Evolutionary conservation across 208 protist genomes (phyloP).

Genomic region (Crithidia acanthocephali): DNA sequence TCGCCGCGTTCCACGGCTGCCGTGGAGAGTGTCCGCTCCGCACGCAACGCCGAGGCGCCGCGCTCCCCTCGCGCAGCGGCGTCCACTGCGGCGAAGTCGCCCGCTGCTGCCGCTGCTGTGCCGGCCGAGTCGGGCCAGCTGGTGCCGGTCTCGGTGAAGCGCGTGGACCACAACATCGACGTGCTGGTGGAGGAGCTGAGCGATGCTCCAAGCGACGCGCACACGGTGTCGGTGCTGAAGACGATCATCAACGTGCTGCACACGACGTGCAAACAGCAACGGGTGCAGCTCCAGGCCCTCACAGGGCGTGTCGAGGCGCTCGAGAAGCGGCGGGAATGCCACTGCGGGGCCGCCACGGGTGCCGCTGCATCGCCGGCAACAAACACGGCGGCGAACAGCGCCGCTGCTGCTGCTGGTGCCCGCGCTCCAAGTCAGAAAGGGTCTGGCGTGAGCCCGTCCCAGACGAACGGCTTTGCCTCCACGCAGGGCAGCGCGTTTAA

Average conservation of each 20-base stretch:
- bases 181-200: constrained; percentile 34
- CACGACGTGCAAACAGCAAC: constrained; percentile 33
- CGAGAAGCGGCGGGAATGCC: constrained; percentile 57
- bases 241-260: constrained; percentile 46
- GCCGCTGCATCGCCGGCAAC: neutral
- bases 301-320: constrained; percentile 57
- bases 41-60: neutral
- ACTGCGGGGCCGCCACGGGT: constrained; percentile 17
- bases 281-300: constrained; percentile 35
- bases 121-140: constrained; percentile 22
- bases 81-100: neutral
- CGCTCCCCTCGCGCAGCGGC: neutral
- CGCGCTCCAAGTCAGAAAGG: neutral
- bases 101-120: neutral
- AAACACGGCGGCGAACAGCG: neutral
- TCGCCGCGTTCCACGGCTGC: constrained; percentile 4
- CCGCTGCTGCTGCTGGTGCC: neutral
- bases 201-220: constrained; percentile 34
- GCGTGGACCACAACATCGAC: constrained; percentile 31
- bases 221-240: constrained; percentile 35
- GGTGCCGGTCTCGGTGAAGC: constrained; percentile 15
- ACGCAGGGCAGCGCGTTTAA: neutral
- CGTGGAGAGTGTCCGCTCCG: neutral
- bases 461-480: neutral
- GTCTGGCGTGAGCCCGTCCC: neutral